Base-by-base conservation (phyloP, 2,329 filamentous ascomycete species). In the Graphium sp. region DNA sequence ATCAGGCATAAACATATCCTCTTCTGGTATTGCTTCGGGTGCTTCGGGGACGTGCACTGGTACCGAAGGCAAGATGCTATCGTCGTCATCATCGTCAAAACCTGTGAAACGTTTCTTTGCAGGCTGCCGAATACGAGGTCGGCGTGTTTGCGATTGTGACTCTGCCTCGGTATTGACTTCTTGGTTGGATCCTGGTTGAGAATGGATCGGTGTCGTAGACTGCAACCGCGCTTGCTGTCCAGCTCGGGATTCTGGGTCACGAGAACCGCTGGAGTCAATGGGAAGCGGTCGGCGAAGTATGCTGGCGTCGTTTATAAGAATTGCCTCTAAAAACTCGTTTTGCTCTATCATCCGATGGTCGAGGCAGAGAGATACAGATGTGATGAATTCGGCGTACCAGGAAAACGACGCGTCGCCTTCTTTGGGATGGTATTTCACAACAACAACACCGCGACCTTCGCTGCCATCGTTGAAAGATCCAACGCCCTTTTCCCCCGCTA, bases 321-420 rank as follows among this genome's bases (percentile, higher is more conserved):
- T 89, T 2, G 80, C 80, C 47, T 93, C 83, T 3, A 98, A 61
- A 36, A 98, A 92, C 41, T 94, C 85, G 33, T 78, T 84, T 44
- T 94, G 84, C 39, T 87, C 74, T 30, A 94, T 75, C 3, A 84
- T 74, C 4, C 83, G 71, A 46, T 92, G 84, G 35, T 84, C 76
- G 9, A 91, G 63, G 25, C 70, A 60, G 13, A 75, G 47, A 3
- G 84, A 79, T 11, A 91, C 67, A 6, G 72, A 55, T 5, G 63
- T 74, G 37, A 75, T 65, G 39, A 92, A 74, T 2, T 71, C 55
- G 11, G 66, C 59, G 34, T 70, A 81, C 82, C 81, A 92, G 7
- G 66, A 56, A n/a, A n/a, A n/a, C 31, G 60, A 42, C 22, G 60
- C 43, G 18, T 61, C 52, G 8, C 62, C 55, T 41, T 73, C 66